Evolutionary conservation across 1,284 basidiomycete species (phyloP), one percentile per base, ranked within the genome.

Genomic region (Leucoagaricus sp.): DNA sequence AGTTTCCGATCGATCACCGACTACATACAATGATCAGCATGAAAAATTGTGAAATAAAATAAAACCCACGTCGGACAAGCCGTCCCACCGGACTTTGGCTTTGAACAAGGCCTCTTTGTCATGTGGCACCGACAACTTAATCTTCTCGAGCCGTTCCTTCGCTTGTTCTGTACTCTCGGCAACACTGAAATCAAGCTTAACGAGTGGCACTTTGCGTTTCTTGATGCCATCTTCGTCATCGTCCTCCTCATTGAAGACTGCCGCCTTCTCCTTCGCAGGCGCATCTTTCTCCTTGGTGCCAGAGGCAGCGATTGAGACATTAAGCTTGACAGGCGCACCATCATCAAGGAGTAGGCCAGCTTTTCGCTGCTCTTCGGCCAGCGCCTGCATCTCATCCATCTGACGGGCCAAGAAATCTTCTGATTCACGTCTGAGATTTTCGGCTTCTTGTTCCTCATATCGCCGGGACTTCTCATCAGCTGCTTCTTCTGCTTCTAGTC

Each of bases 291-390:
- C 69, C 65, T 84, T 86, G 21, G 71, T 67, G 1, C 71, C 73
- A 0, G 73, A 71, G 9, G 79, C 69, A 15, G 81, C 79, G 34
- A 89, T 76, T 1, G 85, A 86, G 19, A 95, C 87, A 60, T 87
- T 90, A 46, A 96, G 78, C 66, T 87, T 86, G 63, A 96, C 88
- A 5, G 93, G 93, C 8, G 91, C 91, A 23, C 91, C 91, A 61
- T 96, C 93, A 62, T 96, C 94, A 21, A 94, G 80, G n/a, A 96
- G 74, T 70, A 95, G 80, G 26, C 94, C 93, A 10, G 90, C 89
- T 64, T 91, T 91, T 57, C 91, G 86, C 66, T 96, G 92, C 67
- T 93, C 88, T 47, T 91, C 89, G 19, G 91, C 91, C 26, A 95
- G 74, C 0, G 89, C 87, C 59, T 92, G 90, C 83, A 95, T 87